These are phyloP conservation scores for Endocarpon pusillum DNA, from an alignment of 495 filamentous ascomycete genomes.

Conservation along the genomic window DNA sequence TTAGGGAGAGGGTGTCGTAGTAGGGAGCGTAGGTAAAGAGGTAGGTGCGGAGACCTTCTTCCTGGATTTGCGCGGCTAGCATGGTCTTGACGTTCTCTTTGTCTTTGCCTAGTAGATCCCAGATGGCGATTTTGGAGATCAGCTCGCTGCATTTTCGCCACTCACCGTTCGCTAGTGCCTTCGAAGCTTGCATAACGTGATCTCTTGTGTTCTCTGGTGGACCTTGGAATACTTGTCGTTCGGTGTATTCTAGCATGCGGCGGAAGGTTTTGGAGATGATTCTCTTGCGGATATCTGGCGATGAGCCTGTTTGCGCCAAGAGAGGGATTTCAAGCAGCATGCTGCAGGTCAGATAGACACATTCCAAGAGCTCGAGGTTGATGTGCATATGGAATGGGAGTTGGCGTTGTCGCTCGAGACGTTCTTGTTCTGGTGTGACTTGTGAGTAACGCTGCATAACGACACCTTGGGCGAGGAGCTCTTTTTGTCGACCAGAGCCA, in stretches of 20 bases:
- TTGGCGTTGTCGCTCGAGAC: constrained; percentile 87
- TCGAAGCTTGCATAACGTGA: constrained; percentile 96
- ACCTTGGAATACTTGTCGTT: constrained; percentile 96
- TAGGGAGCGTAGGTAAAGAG: constrained; percentile 99
- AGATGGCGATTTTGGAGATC: constrained; percentile 96
- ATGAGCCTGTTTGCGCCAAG: constrained; percentile 87
- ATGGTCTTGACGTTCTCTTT: constrained; percentile 85
- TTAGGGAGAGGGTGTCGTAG: constrained; percentile 88
- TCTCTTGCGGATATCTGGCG: constrained; percentile 91
- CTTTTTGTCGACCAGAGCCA: constrained; percentile 91
- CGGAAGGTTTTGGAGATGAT: constrained; percentile 99
- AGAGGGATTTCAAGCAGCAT: constrained; percentile 98
- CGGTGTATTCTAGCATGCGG: constrained; percentile 96
- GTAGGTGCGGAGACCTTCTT: constrained; percentile 93
- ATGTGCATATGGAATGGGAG: constrained; percentile 99
- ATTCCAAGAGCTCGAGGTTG: constrained; percentile 95
- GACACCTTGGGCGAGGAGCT: constrained; percentile 90
- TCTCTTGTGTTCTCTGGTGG: constrained; percentile 97
- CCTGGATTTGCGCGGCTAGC: constrained; percentile 94
- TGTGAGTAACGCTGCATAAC: constrained; percentile 93
- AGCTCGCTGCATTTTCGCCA: constrained; percentile 93
- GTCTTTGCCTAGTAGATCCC: constrained; percentile 79
- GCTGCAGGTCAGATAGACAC: constrained; percentile 94
- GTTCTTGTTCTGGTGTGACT: constrained; percentile 92
- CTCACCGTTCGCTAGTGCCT: constrained; percentile 87